Base-by-base conservation (phyloP, 2,329 filamentous ascomycete genomes). In the Apiospora aurea region DNA sequence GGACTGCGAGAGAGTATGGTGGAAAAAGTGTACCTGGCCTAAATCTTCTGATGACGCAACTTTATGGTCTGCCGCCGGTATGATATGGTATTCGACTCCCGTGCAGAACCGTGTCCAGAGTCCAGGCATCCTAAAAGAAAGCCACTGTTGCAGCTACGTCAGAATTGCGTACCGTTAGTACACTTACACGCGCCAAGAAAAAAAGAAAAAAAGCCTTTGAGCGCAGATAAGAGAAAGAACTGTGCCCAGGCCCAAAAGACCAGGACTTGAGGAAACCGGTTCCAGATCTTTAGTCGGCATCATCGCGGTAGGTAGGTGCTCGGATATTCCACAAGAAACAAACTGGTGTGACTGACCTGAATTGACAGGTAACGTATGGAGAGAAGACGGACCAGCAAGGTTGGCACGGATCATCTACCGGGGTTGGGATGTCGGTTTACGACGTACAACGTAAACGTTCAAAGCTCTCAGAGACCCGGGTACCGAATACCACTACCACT, bases 381-480 rank as follows among this genome's bases (percentile, higher is more conserved):
- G 57, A 64, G 57, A 41, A 41, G 34, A 64, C 34, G 57, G 34
- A 14, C 21, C 57, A 64, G 57, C 29, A 64, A n/a, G 57, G 57
- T 64, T 64, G 57, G 57, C 57, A 64, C 57, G 57, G 57, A 41
- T 64, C 57, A 64, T 41, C 8, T n/a, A 21, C 57, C 41, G 57
- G 57, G 57, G 34, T 41, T 64, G 57, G 34, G 29, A n/a, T 64
- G 57, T 64, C 57, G 41, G 29, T 64, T 64, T 64, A 41, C 57
- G 57, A 64, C 57, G 29, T 41, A 41, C 57, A 64, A 64, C 57
- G 57, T 41, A 64, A 64, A 64, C 29, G 34, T 64, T 41, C 34
- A 64, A 18, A n/a, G 34, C 34, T 38, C 34, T 38, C 34, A 38
- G 34, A 38, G 34, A 21, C 57, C 57, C 8, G 57, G 29, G 57